A percentile compares a stretch with the other conserved stretches of the same genome.
Evolutionary conservation across 106 monocot genomes (phyloP).

Genomic region (Posidonia australis): DNA sequence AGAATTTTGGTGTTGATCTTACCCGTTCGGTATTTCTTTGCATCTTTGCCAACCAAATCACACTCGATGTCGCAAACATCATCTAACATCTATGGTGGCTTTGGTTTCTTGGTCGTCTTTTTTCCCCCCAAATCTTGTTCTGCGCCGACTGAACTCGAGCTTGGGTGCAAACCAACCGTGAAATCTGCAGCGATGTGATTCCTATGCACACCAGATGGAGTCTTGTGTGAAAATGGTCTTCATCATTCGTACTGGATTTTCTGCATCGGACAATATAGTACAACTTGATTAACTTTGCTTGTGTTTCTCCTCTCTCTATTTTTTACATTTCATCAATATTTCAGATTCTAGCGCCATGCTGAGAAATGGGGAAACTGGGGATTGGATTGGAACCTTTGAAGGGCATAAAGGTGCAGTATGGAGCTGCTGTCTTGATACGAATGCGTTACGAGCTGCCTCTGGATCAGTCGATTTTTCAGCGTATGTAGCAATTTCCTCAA

Average conservation of each 20-base stretch:
- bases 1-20: too few species aligned
- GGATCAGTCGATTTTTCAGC: constrained; percentile 89
- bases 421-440: constrained; percentile 93
- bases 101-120: too few species aligned
- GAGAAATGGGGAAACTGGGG: constrained; percentile 93
- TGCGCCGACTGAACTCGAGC: too few species aligned
- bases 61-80: too few species aligned
- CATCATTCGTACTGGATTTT: neutral
- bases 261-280: neutral
- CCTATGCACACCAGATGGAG: too few species aligned
- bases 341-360: constrained; percentile 90
- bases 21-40: too few species aligned
- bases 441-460: constrained; percentile 76
- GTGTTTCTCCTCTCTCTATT: neutral
- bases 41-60: neutral
- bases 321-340: neutral
- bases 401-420: constrained; percentile 97
- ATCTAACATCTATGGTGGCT: too few species aligned
- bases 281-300: neutral
- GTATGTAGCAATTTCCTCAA: constrained; percentile 23
- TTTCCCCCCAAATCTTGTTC: too few species aligned
- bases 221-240: neutral
- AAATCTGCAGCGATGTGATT: too few species aligned
- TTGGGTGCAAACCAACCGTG: too few species aligned
- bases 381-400: constrained; percentile 97